These are phyloP conservation scores for Alternaria longipes DNA, from an alignment of 2,329 filamentous ascomycete species.

Conservation along the genomic window DNA sequence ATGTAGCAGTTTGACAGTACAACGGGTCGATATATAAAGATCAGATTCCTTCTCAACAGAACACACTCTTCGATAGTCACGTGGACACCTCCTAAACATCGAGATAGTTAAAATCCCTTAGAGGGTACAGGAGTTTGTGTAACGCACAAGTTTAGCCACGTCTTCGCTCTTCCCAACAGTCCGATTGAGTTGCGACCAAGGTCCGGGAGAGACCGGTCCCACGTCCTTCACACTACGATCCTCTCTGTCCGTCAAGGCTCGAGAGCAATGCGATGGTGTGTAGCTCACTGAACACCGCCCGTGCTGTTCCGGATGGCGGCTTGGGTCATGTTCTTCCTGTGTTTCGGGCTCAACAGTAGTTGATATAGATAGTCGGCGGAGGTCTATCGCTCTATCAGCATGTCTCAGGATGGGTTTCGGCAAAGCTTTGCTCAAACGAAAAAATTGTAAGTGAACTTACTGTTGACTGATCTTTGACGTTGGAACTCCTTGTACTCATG, in stretches of 20 bases:
- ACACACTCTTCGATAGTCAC: not conserved
- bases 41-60: not conserved
- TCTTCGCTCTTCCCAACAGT: not conserved
- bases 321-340: not conserved
- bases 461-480: not conserved
- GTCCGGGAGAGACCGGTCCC: not conserved
- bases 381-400: not conserved
- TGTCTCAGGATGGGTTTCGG: too few species aligned
- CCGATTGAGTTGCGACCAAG: not conserved
- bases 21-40: not conserved
- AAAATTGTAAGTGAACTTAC: not conserved
- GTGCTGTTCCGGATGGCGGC: not conserved
- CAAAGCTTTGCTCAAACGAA: too few species aligned
- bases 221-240: not conserved
- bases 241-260: not conserved
- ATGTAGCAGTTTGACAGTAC: not conserved
- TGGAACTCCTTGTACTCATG: not conserved
- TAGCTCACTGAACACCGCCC: not conserved
- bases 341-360: not conserved
- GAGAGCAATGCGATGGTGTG: slow-evolving; percentile 1
- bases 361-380: not conserved
- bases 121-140: not conserved
- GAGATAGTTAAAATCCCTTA: not conserved
- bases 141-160: not conserved
- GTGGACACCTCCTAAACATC: not conserved